Evolutionary conservation across 2,329 filamentous ascomycete genomes (phyloP).

Genomic region (Proliferodiscus dingleyae): DNA sequence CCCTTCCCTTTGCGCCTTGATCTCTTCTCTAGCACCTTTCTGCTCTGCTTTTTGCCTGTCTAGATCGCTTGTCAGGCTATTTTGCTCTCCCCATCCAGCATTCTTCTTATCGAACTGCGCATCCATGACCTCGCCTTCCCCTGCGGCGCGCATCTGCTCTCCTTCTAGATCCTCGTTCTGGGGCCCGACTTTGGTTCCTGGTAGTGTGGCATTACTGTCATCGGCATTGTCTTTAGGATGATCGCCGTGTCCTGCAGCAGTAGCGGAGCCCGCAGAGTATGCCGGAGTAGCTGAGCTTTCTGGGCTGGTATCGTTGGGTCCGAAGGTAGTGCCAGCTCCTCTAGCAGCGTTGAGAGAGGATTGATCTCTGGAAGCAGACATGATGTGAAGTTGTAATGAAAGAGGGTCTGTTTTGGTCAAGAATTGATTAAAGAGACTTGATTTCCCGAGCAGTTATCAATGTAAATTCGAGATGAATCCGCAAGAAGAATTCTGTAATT

Average conservation of each 20-base stretch:
- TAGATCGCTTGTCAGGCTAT: conserved; percentile 27
- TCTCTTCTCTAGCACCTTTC: conserved; percentile 25
- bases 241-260: conserved; percentile 28
- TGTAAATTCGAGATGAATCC: not conserved
- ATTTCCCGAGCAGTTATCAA: not conserved
- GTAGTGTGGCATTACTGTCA: conserved; percentile 23
- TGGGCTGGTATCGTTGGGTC: conserved; percentile 19
- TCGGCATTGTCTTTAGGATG: conserved; percentile 29
- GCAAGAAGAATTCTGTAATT: not conserved
- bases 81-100: conserved; percentile 30
- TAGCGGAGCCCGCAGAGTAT: conserved; percentile 26
- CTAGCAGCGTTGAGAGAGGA: conserved; percentile 22
- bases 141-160: conserved; percentile 28
- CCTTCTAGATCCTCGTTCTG: conserved; percentile 30
- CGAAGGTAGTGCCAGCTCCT: conserved; percentile 25
- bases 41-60: conserved; percentile 32
- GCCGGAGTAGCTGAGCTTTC: conserved; percentile 24
- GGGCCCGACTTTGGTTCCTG: conserved; percentile 24
- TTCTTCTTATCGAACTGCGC: conserved; percentile 31
- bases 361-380: conserved; percentile 29
- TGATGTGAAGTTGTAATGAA: conserved; percentile 7
- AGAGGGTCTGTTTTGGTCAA: not conserved
- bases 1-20: conserved; percentile 22
- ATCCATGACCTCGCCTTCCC: conserved; percentile 30
- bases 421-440: too few species aligned